phyloP scores from a whole-genome alignment of 2,329 filamentous ascomycete genomes.

The Sclerotinia nivalis region DNA sequence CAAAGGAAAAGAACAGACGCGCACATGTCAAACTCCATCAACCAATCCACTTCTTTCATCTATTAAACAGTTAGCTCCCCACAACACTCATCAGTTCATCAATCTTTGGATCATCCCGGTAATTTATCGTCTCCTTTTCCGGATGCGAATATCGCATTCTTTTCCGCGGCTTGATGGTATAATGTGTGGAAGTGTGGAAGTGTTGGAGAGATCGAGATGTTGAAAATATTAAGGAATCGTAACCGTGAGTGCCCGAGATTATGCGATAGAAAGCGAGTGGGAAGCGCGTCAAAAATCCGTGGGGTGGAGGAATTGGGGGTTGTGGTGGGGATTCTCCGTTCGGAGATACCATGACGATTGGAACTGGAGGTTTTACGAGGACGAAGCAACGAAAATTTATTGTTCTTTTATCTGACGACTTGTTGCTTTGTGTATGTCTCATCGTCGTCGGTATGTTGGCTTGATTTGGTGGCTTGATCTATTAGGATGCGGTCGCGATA shows the following conservation, averaged over 20 bases:
- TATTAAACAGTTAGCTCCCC: background rate
- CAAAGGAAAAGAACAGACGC: background rate
- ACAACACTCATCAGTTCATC: background rate
- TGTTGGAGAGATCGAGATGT: background rate
- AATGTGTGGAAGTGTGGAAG: background rate
- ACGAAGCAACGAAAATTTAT: background rate
- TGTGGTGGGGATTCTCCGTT: background rate
- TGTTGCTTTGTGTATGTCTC: background rate
- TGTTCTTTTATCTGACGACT: background rate
- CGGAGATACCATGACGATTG: background rate
- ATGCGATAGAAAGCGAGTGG: conserved; percentile 4
- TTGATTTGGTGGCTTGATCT: background rate
- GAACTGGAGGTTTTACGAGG: background rate
- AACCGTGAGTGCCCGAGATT: background rate
- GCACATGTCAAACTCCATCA: background rate
- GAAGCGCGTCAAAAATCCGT: background rate
- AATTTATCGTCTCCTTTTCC: background rate
- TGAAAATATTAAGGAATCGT: background rate
- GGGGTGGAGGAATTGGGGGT: background rate
- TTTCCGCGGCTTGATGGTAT: background rate
- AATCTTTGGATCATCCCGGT: background rate
- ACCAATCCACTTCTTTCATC: background rate
- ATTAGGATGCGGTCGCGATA: background rate
- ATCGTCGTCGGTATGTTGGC: background rate
- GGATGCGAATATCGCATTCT: conserved; percentile 12